These are phyloP conservation scores for Cyclotella atomus DNA, from an alignment of 108 stramenopile species.

Conservation along the genomic window DNA sequence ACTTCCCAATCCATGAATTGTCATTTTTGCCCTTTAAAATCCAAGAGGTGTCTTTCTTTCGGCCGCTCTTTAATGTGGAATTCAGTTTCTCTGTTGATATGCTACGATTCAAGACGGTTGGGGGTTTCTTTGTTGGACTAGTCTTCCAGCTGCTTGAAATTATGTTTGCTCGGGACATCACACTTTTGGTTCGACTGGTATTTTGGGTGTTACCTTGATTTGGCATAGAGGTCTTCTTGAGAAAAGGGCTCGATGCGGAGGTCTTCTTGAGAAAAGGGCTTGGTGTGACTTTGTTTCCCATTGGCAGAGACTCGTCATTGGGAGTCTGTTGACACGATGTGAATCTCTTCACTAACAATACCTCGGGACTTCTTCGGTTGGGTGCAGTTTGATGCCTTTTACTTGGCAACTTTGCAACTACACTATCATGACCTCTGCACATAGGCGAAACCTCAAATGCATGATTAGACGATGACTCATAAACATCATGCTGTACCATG, in stretches of 20 bases:
- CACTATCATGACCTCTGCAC: not conserved
- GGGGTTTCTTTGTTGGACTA: not conserved
- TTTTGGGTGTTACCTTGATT: not conserved
- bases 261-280: conserved; percentile 1
- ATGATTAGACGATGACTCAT: conserved; percentile 3
- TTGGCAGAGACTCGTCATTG: not conserved
- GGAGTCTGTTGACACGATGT: too few species aligned
- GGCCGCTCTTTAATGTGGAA: not conserved
- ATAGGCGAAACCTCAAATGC: not conserved
- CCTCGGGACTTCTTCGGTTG: too few species aligned
- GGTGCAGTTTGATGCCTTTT: too few species aligned
- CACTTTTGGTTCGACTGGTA: not conserved
- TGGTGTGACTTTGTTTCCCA: conserved; percentile 7
- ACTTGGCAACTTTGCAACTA: conserved; percentile 8
- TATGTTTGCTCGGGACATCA: not conserved
- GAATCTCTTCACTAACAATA: too few species aligned
- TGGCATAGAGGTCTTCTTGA: not conserved
- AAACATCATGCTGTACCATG: conserved; percentile 4
- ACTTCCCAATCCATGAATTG: not conserved
- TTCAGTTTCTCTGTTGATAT: conserved; percentile 9
- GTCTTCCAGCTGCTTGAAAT: conserved; percentile 5
- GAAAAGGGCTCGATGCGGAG: conserved; percentile 15
- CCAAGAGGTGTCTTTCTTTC: conserved; percentile 3
- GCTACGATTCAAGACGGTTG: not conserved
- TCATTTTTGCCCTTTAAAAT: not conserved